Evolutionary conservation across 2,329 filamentous ascomycete species (phyloP), one percentile per base, ranked within the genome.

Genomic region (Rhytidhysteron rufulum): DNA sequence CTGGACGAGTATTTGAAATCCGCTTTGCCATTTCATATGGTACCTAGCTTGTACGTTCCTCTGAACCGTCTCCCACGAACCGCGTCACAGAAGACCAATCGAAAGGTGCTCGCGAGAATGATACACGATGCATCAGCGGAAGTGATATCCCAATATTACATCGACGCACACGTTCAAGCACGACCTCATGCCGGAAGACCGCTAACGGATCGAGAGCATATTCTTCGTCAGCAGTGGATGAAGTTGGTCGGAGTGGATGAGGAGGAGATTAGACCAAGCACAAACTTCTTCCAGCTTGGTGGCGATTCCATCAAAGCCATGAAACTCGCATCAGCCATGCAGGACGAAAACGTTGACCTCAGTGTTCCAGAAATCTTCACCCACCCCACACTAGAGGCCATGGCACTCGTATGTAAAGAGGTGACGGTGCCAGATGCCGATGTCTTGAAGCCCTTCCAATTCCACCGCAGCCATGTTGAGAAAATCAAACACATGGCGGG

Each of bases 381-480:
- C 10, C 39, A 49, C 27, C 45, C 67, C 68, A 50, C 62, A 29
- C 58, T 72, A 8, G 43, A 58, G 41, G 76, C 79, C 41, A 75
- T 80, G 60, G 75, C 78, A 1, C 67, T 64, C 31, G 62, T 68
- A 2, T n/a, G n/a, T n/a, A n/a, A n/a, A n/a, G 13, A 27, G 13
- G 24, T 27, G 24, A 8, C 13, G 24, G 24, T 27, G 7, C 54
- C 56, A 32, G 18, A n/a, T 27, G 2, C 48, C 18, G 17, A 34
- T 25, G 33, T 33, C 11, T 19, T 47, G 13, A 37, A 36, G 11
- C 33, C 44, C 38, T 50, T 50, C 35, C 24, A 24, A 6, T 24
- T 50, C 3, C n/a, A 43, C 22, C 24, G 8, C 13, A 13, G 13
- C 24, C 8, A 27, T 13, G 13, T 27, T 13, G 24, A 27, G n/a